Conservation (phyloP, 2,329 filamentous ascomycete species). For the Fusarium haematococcum region DNA sequence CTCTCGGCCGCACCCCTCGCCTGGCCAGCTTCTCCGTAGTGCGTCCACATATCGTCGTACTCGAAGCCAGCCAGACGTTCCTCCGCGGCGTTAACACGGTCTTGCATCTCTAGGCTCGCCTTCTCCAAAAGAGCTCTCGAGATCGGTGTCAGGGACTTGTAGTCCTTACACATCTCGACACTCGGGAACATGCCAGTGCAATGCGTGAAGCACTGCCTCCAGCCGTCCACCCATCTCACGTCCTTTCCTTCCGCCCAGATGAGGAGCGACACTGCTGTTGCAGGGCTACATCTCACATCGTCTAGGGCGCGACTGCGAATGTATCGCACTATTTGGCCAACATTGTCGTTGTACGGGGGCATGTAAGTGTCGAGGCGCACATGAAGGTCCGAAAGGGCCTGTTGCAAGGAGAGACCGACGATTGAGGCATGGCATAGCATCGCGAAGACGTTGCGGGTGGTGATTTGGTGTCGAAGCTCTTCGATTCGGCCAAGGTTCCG, state of each 20-base stretch:
- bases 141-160: conserved; percentile 68
- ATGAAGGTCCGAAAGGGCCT: conserved; percentile 73
- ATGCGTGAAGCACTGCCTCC: conserved; percentile 75
- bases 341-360: conserved; percentile 66
- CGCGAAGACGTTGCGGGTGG: conserved; percentile 77
- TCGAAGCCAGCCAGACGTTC: conserved; percentile 70
- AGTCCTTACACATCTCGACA: conserved; percentile 67
- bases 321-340: conserved; percentile 71
- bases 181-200: conserved; percentile 71
- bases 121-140: conserved; percentile 73
- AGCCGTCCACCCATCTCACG: conserved; percentile 75
- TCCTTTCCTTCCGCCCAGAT: conserved; percentile 73
- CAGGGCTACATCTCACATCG: conserved; percentile 71
- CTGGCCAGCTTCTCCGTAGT: conserved; percentile 57
- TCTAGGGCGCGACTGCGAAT: conserved; percentile 70
- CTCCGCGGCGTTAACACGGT: conserved; percentile 72
- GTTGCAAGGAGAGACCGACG: conserved; percentile 72
- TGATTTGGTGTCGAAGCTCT: conserved; percentile 69
- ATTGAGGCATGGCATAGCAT: conserved; percentile 73
- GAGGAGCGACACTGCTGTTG: conserved; percentile 70
- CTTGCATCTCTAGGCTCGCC: conserved; percentile 70
- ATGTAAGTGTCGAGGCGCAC: conserved; percentile 70
- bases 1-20: conserved; percentile 68
- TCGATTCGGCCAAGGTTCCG: conserved; percentile 59
- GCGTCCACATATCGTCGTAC: conserved; percentile 71